A percentile compares a stretch with the other conserved stretches of the same genome.
These are phyloP conservation scores for Acmispon strigosus DNA, from an alignment of 306 rosid species.

Conservation along the genomic window DNA sequence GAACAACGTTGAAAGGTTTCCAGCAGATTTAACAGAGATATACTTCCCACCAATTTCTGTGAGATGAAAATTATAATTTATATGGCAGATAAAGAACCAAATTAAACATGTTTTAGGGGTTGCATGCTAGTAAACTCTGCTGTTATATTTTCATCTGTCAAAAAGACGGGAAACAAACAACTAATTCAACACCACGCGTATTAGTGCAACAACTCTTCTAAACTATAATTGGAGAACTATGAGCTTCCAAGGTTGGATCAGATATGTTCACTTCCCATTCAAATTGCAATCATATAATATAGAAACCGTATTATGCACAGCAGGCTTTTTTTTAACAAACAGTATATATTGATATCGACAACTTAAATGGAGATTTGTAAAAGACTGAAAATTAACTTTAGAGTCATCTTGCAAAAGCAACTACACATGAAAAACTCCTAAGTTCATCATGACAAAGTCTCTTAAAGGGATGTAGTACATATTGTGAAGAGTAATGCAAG, in stretches of 20 bases:
- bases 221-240: not conserved
- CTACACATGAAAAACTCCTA: too few relatives aligned
- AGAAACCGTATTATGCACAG: not conserved
- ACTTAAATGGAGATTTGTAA: too few relatives aligned
- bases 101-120: not conserved
- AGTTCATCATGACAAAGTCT: too few relatives aligned
- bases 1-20: conserved; percentile 76
- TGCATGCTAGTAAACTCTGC: not conserved
- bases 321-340: too few relatives aligned
- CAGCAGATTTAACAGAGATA: conserved; percentile 69
- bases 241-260: not conserved
- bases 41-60: conserved; percentile 75
- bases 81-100: not conserved
- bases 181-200: not conserved
- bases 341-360: too few relatives aligned
- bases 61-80: conserved; percentile 13
- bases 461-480: too few relatives aligned
- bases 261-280: not conserved
- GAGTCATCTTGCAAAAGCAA: too few relatives aligned
- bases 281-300: not conserved
- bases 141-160: not conserved
- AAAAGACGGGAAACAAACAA: not conserved
- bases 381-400: too few relatives aligned
- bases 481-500: too few relatives aligned
- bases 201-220: not conserved